Evolutionary conservation across 306 rosid species (phyloP), one percentile per base, ranked within the genome.

Genomic region (Quercus mongolica): DNA sequence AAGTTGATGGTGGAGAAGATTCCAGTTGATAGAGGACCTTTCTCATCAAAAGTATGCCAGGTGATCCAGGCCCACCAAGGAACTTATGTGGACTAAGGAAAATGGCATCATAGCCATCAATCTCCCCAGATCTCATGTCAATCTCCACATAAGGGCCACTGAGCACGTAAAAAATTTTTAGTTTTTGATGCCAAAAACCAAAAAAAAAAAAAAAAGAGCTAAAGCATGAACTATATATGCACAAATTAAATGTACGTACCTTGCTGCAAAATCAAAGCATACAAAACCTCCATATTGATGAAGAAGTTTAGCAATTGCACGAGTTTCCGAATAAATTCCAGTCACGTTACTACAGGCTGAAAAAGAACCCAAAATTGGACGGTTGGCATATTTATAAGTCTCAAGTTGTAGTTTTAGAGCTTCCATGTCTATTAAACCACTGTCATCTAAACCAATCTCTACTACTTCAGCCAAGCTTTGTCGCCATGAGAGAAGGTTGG

Each of bases 261-360:
- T 83, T 51, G 97, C 97, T 5, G 97, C 98, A 1, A 89, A 94
- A 85, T 94, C 98, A 64, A 94, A 94, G 88, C 92, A 92, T 7
- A 81, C 94, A 73, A 86, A 88, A 2, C 84, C 98, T 1, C 89
- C 88, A 69, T 88, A 89, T 1, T 78, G 86, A 30, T 92, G 98
- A 79, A 94, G 84, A 79, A 92, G 97, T 55, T 18, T 74, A 59
- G 98, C 92, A 76, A 94, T 88, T 19, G 86, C 88, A 35, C 87
- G 51, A 0, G 97, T 92, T 26, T 94, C 89, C 0, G 97, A 73
- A 84, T 59, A 86, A 23, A 92, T 87, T 75, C 98, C 98, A 0
- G 94, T 91, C 41, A 94, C 97, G 82, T 94, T 92, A 69, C 98
- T 94, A 79, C 97, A 92, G 56, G 97, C 94, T 0, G 97, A 92